Evolutionary conservation across 768 basidiomycete species (phyloP).

Genomic region (Coprinopsis sp.): DNA sequence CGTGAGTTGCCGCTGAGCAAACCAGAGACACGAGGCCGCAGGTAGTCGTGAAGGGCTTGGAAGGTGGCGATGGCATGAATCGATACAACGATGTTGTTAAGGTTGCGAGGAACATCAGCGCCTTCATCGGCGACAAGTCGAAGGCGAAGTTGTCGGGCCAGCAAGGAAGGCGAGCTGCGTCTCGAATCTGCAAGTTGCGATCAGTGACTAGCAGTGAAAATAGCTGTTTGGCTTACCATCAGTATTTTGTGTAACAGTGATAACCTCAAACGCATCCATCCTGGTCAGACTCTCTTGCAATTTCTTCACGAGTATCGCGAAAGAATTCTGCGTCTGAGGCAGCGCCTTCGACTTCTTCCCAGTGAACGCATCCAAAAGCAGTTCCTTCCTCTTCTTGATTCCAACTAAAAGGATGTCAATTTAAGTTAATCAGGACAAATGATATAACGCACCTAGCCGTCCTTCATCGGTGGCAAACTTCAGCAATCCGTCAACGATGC

Average conservation of each 20-base stretch:
- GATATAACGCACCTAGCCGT: constrained; percentile 45
- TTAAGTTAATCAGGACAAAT: neutral
- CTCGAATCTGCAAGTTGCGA: constrained; percentile 64
- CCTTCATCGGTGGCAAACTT: constrained; percentile 71
- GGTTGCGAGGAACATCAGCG: constrained; percentile 78
- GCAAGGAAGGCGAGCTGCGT: constrained; percentile 82
- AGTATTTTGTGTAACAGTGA: constrained; percentile 76
- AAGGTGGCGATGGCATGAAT: constrained; percentile 98
- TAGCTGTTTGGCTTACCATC: constrained; percentile 53
- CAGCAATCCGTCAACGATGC: constrained; percentile 83
- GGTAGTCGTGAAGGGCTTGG: constrained; percentile 94
- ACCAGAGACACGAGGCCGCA: constrained; percentile 84
- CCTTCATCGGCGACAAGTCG: constrained; percentile 88
- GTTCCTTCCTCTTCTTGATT: constrained; percentile 61
- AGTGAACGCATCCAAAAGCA: constrained; percentile 77
- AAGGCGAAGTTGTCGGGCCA: constrained; percentile 89
- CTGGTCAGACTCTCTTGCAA: constrained; percentile 92
- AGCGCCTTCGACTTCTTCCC: constrained; percentile 43
- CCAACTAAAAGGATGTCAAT: constrained; percentile 43
- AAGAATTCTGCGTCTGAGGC: constrained; percentile 47
- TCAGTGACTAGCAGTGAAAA: constrained; percentile 2
- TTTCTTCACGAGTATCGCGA: constrained; percentile 86
- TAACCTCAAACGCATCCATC: constrained; percentile 94
- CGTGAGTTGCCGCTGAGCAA: constrained; percentile 58
- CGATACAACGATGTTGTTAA: constrained; percentile 90